Base-by-base conservation (phyloP, 2,329 filamentous ascomycete genomes). In the Calonectria hongkongensis region DNA sequence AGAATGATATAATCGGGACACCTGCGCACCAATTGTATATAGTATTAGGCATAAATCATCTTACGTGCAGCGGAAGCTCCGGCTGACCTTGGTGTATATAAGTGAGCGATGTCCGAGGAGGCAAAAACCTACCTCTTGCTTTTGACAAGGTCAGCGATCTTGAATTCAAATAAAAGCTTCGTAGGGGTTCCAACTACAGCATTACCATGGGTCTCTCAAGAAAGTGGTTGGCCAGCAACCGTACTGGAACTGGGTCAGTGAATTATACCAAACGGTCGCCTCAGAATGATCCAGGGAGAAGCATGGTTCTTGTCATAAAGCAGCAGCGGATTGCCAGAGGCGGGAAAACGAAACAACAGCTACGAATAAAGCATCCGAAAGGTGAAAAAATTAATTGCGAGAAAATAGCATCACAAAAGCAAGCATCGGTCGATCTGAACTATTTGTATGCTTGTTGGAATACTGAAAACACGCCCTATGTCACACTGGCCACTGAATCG, bases 381-480 rank as follows among this genome's bases (percentile, higher is more conserved):
- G 7, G 36, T 3, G 21, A 25, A 8, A n/a, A 7, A 12, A 13
- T 4, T 13, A 39, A 16, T 18, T 12, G 5, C n/a, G 25, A 36
- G n/a, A 18, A 10, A n/a, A 3, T 13, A n/a, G 7, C n/a, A 6
- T 18, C 33, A 13, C 3, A 2, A 5, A 15, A 27, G 9, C 21
- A 18, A 5, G 8, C 10, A 6, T 13, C 0, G 8, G 4, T 18
- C 13, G 39, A 60, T 16, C 16, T 3, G 21, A 60, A 60, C 8
- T 25, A 60, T 33, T 10, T 60, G 33, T 18, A 27, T 6, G 54
- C 54, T 15, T 60, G 54, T 6, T 60, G 54, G 54, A 21, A 60
- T 27, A 60, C 54, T 2, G 54, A 60, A 41, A 28, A 60, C 36
- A 27, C 21, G 13, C 54, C 54, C 8, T 60, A 43, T 21, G 33